These are phyloP conservation scores for Mycena olivaceomarginata DNA, from an alignment of 768 basidiomycete genomes.

Conservation along the genomic window DNA sequence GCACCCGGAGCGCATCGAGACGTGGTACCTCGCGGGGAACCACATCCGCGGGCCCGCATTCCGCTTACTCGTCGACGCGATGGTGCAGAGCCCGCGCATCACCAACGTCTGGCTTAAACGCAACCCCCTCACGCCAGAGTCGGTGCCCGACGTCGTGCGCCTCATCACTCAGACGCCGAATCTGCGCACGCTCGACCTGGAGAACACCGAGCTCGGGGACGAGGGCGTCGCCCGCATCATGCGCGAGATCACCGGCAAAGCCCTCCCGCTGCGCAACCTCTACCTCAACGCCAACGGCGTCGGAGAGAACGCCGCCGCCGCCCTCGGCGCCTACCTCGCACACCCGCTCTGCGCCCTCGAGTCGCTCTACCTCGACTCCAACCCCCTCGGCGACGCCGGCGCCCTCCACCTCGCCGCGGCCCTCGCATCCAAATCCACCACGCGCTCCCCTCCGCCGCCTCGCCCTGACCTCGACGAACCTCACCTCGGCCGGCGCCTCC, in stretches of 20 bases:
- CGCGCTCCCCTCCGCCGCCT: conserved; percentile 30
- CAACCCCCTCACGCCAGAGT: conserved; percentile 40
- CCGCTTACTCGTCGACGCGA: conserved; percentile 40
- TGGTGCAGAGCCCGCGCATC: conserved; percentile 37
- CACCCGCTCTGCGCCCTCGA: conserved; percentile 38
- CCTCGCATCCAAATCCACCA: conserved; percentile 21
- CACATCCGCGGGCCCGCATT: conserved; percentile 35
- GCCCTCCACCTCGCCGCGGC: conserved; percentile 29
- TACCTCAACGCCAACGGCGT: conserved; percentile 42
- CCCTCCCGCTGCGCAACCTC: conserved; percentile 38
- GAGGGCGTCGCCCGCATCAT: conserved; percentile 33
- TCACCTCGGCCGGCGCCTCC: conserved; percentile 25
- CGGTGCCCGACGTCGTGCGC: conserved; percentile 32
- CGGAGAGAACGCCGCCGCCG: conserved; percentile 33
- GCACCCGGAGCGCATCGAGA: conserved; percentile 42
- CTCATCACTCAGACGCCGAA: conserved; percentile 40
- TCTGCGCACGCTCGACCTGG: conserved; percentile 41
- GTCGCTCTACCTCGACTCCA: conserved; percentile 35
- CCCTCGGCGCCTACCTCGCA: conserved; percentile 36
- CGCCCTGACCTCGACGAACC: conserved; percentile 29
- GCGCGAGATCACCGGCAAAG: conserved; percentile 23
- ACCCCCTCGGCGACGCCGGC: conserved; percentile 44
- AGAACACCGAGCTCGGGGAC: conserved; percentile 42
- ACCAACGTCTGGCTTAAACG: conserved; percentile 45
- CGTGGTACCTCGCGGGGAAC: conserved; percentile 44